A percentile compares a stretch with the other conserved stretches of the same genome.
Conservation (phyloP, 805 yeast species). For the Monosporozyma siamensis region DNA sequence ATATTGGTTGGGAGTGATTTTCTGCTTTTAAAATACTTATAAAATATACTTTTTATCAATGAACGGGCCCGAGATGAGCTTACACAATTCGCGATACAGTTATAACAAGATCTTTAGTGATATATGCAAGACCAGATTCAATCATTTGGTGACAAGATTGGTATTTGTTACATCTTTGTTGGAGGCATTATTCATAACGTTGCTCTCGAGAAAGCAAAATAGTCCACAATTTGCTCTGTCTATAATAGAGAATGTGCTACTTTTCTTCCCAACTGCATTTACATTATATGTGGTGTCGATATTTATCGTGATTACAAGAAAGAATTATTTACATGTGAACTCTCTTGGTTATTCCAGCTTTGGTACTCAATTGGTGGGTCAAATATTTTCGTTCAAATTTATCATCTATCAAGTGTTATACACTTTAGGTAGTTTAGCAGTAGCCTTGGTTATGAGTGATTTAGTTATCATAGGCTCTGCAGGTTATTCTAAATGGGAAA, state of each 20-base stretch:
- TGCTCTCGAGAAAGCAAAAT: constrained; percentile 12
- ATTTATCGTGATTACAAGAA: constrained; percentile 32
- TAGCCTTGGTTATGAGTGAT: constrained; percentile 18
- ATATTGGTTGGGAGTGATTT: no score
- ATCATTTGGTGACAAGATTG: constrained; percentile 31
- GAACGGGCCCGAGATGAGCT: not conserved
- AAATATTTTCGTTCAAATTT: constrained; percentile 28
- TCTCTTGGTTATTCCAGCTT: constrained; percentile 22
- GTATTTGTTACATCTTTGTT: constrained; percentile 26
- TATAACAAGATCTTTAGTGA: constrained; percentile 30
- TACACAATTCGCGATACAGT: not conserved
- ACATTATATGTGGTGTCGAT: constrained; percentile 26
- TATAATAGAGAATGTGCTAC: constrained; percentile 17
- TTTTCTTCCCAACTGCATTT: constrained; percentile 25
- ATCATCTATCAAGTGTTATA: constrained; percentile 17
- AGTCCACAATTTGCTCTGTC: constrained; percentile 6
- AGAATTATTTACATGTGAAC: constrained; percentile 34
- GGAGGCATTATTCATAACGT: constrained; percentile 19
- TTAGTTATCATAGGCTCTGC: constrained; percentile 13
- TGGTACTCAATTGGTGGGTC: constrained; percentile 17
- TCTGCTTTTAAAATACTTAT: not conserved
- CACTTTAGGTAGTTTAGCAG: constrained; percentile 17
- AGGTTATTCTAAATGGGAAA: not conserved
- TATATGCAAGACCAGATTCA: constrained; percentile 34
- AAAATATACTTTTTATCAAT: not conserved